Base-by-base conservation (phyloP, 106 monocot species). In the Xerophyta viscosa region DNA sequence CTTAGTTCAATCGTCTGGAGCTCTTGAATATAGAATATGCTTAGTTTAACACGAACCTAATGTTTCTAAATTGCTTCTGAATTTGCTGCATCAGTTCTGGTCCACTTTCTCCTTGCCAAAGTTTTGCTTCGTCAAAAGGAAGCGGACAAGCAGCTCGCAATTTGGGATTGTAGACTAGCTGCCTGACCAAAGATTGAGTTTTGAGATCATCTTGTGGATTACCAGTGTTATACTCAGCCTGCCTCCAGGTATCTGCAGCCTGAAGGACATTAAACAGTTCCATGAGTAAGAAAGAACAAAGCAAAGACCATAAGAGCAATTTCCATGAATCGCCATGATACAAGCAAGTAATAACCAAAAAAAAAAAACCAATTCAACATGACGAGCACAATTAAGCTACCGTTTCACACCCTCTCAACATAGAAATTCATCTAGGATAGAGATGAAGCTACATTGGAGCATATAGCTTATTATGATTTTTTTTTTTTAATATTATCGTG, bases 121-220 rank as follows among this genome's bases (percentile, higher is more conserved):
- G 78, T 65, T 86, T 85, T 3, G 88, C 96, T 63, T 96, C 96
- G 48, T 96, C 88, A 66, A 89, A 89, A 45, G 96, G 96, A 0
- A 89, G 19, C 20, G 96, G 96, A 17, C 96, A 96, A 47, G 89
- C 85, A 66, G 85, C 65, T 57, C 56, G 77, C 21, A 96, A 66
- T 48, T 81, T 68, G 2, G 76, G 78, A 52, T 89, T 85, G 37
- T 77, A 82, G 33, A 96, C 58, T n/a, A 96, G 62, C 48, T 86
- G 76, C 66, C 78, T 72, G 27, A 88, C 82, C 57, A 89, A 47
- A 6, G 85, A 89, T 54, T 96, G 84, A 39, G 85, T 66, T 73
- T 77, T 89, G 52, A 89, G 66, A 48, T 96, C 96, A 52, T 89
- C 89, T 65, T 64, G 51, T 31, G 65, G 31, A 57, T 82, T 96